Evolutionary conservation across 2,329 filamentous ascomycete species (phyloP).

Genomic region (Beauveria scarabaeidicola): DNA sequence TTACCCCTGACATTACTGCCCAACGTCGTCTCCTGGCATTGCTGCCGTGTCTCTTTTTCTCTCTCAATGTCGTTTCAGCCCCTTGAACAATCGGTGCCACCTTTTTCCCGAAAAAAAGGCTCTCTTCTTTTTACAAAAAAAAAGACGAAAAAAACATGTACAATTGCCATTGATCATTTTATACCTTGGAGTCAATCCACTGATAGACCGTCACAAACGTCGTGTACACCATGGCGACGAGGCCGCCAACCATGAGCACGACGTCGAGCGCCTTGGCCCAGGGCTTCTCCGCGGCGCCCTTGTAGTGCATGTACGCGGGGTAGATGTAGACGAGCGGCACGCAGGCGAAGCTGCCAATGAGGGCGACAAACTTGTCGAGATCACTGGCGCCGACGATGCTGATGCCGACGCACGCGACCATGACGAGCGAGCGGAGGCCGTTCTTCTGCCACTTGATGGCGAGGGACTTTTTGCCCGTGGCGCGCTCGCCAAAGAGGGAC

Average conservation of each 20-base stretch:
- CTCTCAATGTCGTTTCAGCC: background rate
- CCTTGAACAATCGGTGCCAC: background rate
- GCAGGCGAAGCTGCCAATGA: conserved; percentile 67
- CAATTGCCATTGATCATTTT: background rate
- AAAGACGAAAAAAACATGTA: background rate
- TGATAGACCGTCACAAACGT: conserved; percentile 48
- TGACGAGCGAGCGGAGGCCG: conserved; percentile 47
- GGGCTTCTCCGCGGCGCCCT: conserved; percentile 51
- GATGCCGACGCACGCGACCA: conserved; percentile 51
- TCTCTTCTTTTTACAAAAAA: too few species aligned
- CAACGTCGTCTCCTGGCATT: background rate
- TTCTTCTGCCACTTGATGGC: conserved; percentile 74
- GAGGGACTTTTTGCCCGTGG: conserved; percentile 53
- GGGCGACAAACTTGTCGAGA: conserved; percentile 64
- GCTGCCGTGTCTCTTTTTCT: background rate
- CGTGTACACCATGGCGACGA: conserved; percentile 63
- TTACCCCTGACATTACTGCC: background rate
- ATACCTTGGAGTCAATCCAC: conserved; percentile 22
- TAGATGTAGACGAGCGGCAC: conserved; percentile 73
- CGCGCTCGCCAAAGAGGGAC: conserved; percentile 56
- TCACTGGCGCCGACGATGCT: conserved; percentile 58
- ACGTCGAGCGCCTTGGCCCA: conserved; percentile 52
- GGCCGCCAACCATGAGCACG: conserved; percentile 52
- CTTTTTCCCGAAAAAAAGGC: too few species aligned
- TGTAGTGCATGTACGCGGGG: conserved; percentile 62